Evolutionary conservation across 2,329 filamentous ascomycete species (phyloP), one percentile per base, ranked within the genome.

Genomic region (Teratosphaeria nubilosa): DNA sequence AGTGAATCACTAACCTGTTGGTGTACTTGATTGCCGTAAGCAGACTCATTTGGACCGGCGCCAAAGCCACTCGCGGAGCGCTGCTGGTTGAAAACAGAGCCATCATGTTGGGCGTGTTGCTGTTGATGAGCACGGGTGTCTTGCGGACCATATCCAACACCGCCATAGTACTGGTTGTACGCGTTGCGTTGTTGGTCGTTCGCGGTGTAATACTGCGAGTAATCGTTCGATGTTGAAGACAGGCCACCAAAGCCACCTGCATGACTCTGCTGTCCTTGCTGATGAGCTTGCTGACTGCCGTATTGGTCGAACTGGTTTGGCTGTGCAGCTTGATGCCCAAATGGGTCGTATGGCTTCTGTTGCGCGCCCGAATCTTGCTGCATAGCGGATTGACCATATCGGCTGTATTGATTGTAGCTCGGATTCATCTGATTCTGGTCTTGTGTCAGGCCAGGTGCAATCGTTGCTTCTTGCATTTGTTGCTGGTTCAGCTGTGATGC

Each of bases 311-410:
- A 79, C 56, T 76, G 74, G 62, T 66, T 75, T 31, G 72, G 74
- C 58, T 77, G 80, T 48, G 41, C 41, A 62, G 83, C 80, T 70
- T 91, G 89, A 71, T 95, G 90, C 65, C 81, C 83, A 71, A 96
- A 97, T 0, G 89, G 83, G 70, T 96, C 92, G 73, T 91, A 91
- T 1, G 87, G 84, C 78, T 97, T 96, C 74, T 90, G 87, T 63
- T 77, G 85, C 9, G 80, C 73, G 57, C 78, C 78, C 56, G 80
- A 70, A 66, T 87, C 86, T 56, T 82, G 83, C 54, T 68, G 67
- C 34, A 80, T 73, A 56, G 78, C 78, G 56, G 80, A 70, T 68
- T 87, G 86, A 54, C 80, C 83, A 68, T 86, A 91, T 58, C 88
- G 86, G 59, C 82, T 83, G 67, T 85, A 91, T 67, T 87, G 84